phyloP scores from a whole-genome alignment of 768 basidiomycete genomes.

The Rhodotorula taiwanensis region DNA sequence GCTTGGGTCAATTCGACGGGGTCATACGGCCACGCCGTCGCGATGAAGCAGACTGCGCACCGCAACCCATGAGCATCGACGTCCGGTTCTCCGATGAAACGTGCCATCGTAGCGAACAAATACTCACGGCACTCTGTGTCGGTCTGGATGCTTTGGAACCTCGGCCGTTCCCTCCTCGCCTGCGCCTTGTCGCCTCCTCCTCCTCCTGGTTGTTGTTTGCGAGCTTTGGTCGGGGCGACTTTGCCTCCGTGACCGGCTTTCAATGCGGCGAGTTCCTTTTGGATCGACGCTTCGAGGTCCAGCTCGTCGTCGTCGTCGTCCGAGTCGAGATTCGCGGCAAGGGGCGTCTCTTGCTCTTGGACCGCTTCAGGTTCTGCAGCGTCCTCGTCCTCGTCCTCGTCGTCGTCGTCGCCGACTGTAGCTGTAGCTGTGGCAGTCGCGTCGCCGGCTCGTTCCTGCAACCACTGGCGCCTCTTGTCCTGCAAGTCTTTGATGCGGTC shows the following conservation, averaged over 20 bases:
- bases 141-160: conserved; percentile 34
- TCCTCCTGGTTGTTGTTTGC: not conserved
- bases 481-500: conserved; percentile 18
- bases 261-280: conserved; percentile 22
- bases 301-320: conserved; percentile 30
- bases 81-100: not conserved
- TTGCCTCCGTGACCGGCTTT: conserved; percentile 10
- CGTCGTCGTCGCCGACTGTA: not conserved
- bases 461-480: not conserved
- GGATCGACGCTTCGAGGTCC: conserved; percentile 28
- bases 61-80: not conserved
- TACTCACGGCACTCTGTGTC: conserved; percentile 33
- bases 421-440: not conserved
- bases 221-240: not conserved
- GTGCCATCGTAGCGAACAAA: too few species aligned
- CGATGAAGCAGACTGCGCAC: conserved; percentile 25
- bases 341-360: not conserved
- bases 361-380: not conserved
- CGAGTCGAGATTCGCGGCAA: not conserved
- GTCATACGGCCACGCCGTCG: conserved; percentile 33
- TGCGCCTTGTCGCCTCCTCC: not conserved
- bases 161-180: conserved; percentile 26
- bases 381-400: not conserved
- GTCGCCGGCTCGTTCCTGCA: not conserved
- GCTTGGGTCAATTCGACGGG: conserved; percentile 34